Evolutionary conservation across 805 yeast genomes (phyloP), one percentile per base, ranked within the genome.

Genomic region (Pichia thaimueangensis): DNA sequence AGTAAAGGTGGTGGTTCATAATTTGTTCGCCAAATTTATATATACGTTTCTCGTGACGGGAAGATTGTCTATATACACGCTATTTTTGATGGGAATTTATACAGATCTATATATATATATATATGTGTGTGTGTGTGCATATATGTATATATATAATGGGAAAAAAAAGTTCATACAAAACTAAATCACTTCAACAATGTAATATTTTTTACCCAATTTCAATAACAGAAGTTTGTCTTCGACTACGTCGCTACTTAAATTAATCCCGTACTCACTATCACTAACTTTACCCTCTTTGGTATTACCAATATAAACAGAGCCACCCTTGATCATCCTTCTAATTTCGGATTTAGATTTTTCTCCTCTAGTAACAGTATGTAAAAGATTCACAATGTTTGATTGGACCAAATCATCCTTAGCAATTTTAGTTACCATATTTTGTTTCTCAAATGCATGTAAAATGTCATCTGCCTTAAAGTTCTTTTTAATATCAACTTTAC

Each of bases 161-260:
- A 10, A 16, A 9, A 5, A 19, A 7, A 22, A 17, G 15, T 16
- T 21, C n/a, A 19, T 13, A 20, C 5, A 11, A 16, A 17, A 17
- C 42, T 41, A 49, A 21, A 41, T 25, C 23, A 69, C 59, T 45
- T 75, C 73, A n/a, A 78, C 71, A 20, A 81, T 74, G 54, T 70
- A 67, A 55, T 79, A 80, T 46, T 75, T 75, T 57, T 89, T 91
- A 2, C 97, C 97, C 8, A 80, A 60, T 51, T 94, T 71, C 16
- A 89, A 57, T 30, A 87, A 61, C 45, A 91, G 62, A 30, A 88
- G 62, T 43, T 69, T 70, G 11, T 64, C 76, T 29, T 77, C 89
- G 5, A 84, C 68, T 43, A 84, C 59, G 45, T 73, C 74, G 3
- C 68, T 70, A 9, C 63, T 63, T 1, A 37, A 24, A 43, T 76